Percentiles rank a stretch among this genome's conserved stretches.
These are phyloP conservation scores for Phytophthora sansomeana DNA, from an alignment of 352 stramenopile genomes.

Conservation along the genomic window DNA sequence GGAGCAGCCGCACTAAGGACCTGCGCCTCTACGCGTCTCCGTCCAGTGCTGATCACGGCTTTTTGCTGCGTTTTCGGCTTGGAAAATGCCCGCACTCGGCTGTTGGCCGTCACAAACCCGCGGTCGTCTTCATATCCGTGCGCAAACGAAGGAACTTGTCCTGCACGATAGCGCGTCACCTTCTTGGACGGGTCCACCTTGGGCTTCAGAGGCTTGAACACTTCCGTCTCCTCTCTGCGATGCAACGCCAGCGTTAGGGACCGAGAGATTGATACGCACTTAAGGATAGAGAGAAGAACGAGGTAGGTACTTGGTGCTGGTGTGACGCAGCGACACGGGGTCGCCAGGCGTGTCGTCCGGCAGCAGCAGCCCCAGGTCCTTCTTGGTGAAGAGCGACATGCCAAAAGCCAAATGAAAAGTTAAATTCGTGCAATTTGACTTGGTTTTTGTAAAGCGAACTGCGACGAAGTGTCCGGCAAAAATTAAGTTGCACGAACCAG, in stretches of 20 bases:
- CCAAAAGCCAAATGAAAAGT: too few relatives aligned
- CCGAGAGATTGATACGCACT: not conserved
- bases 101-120: constrained; percentile 78
- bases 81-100: constrained; percentile 57
- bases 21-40: constrained; percentile 70
- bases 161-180: constrained; percentile 83
- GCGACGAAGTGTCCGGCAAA: too few relatives aligned
- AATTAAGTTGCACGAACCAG: too few relatives aligned
- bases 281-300: not conserved
- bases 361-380: constrained; percentile 83
- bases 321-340: constrained; percentile 82
- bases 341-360: constrained; percentile 84
- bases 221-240: constrained; percentile 69
- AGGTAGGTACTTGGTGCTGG: constrained; percentile 57
- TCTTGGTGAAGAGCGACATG: constrained; percentile 91
- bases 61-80: constrained; percentile 36
- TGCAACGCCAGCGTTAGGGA: constrained; percentile 2
- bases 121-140: constrained; percentile 79
- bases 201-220: constrained; percentile 80
- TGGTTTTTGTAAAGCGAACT: too few relatives aligned
- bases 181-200: constrained; percentile 85
- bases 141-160: constrained; percentile 82
- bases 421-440: too few relatives aligned
- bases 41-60: constrained; percentile 24
- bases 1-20: constrained; percentile 42